Percentiles rank a stretch among this genome's conserved stretches.
Evolutionary conservation across 345 rosid species (phyloP).

Genomic region (Euphorbia lathyris): DNA sequence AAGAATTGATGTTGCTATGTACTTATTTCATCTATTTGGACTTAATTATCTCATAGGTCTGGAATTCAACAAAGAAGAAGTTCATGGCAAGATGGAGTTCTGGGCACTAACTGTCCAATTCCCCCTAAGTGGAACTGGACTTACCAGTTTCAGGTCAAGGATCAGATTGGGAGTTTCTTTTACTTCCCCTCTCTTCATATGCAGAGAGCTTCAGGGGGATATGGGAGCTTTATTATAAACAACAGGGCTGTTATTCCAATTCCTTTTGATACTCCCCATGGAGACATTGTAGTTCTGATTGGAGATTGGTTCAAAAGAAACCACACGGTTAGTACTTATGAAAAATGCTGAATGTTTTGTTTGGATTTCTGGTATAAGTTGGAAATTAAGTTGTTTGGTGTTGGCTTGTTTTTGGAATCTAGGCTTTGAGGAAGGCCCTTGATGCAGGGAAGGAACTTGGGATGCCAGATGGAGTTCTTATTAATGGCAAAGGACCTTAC

Average conservation of each 20-base stretch:
- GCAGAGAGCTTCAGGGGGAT: constrained; percentile 96
- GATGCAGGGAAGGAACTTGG: constrained; percentile 90
- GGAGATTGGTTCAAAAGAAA: constrained; percentile 97
- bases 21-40: no score
- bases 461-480: constrained; percentile 95
- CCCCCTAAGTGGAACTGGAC: constrained; percentile 99
- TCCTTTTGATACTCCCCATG: constrained; percentile 78
- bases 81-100: constrained; percentile 98
- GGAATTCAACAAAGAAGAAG: constrained; percentile 94
- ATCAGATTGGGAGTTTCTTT: constrained; percentile 96
- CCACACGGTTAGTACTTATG: constrained; percentile 69
- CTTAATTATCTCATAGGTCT: constrained; percentile 44
- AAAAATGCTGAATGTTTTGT: not conserved
- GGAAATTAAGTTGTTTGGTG: not conserved
- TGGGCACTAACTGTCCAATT: constrained; percentile 94
- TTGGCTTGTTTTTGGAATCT: constrained; percentile 17
- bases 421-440: constrained; percentile 91
- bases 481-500: constrained; percentile 97
- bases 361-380: not conserved
- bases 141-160: constrained; percentile 98
- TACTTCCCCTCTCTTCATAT: constrained; percentile 96
- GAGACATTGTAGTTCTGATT: constrained; percentile 68
- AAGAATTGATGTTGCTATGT: not conserved
- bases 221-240: constrained; percentile 76
- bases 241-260: constrained; percentile 72